Percentiles rank a stretch among this genome's conserved stretches.
Evolutionary conservation across 2,329 filamentous ascomycete genomes (phyloP).

Genomic region (Colletotrichum sp.): DNA sequence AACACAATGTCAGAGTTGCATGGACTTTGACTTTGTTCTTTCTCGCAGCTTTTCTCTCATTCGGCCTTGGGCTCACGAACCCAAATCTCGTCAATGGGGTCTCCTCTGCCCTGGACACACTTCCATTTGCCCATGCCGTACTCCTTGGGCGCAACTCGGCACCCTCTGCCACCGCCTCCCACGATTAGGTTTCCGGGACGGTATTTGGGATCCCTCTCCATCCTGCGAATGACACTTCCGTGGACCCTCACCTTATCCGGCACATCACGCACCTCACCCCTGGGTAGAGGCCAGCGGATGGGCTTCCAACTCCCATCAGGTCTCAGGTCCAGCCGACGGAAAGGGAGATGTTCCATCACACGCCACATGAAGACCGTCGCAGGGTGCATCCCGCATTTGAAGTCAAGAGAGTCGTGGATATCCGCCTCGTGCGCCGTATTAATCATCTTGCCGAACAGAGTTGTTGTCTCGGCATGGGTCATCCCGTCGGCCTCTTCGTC

Average conservation of each 20-base stretch:
- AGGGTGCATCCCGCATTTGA: conserved; percentile 60
- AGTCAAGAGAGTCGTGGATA: conserved; percentile 76
- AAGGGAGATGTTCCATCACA: conserved; percentile 82
- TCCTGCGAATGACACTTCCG: conserved; percentile 74
- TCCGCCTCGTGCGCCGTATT: conserved; percentile 57
- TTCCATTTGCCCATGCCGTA: conserved; percentile 77
- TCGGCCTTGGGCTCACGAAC: conserved; percentile 40
- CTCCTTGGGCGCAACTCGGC: conserved; percentile 62
- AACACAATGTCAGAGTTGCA: neutral
- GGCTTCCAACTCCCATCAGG: conserved; percentile 77
- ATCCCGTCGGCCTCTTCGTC: neutral
- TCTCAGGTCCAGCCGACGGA: conserved; percentile 80
- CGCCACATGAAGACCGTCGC: conserved; percentile 72
- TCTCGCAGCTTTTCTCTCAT: neutral
- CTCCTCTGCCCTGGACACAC: conserved; percentile 66
- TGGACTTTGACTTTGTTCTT: neutral
- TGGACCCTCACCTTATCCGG: conserved; percentile 74
- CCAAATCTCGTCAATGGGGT: conserved; percentile 73
- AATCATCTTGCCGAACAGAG: conserved; percentile 61
- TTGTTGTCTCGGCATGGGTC: neutral
- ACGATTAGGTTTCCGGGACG: conserved; percentile 81
- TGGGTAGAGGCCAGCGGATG: conserved; percentile 80
- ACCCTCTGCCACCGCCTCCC: conserved; percentile 77
- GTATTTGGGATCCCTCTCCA: conserved; percentile 68
- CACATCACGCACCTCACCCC: conserved; percentile 79